phyloP scores from a whole-genome alignment of 2,329 filamentous ascomycete genomes.

The Alternaria postmessia region DNA sequence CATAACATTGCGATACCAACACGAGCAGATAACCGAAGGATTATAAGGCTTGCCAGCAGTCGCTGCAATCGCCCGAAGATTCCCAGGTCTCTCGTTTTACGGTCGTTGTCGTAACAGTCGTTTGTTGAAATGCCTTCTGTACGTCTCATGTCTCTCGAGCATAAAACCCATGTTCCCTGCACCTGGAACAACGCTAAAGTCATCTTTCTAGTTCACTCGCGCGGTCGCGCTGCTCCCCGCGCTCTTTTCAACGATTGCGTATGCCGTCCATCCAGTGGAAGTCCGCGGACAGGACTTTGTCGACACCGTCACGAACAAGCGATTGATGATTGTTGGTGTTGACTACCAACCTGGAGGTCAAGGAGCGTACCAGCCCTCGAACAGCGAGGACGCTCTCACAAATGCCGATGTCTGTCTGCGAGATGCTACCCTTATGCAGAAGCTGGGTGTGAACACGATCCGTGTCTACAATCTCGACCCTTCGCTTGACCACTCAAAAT shows the following conservation, averaged over 20 bases:
- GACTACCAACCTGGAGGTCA: constrained; percentile 69
- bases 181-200: constrained; percentile 15
- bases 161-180: constrained; percentile 9
- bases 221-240: constrained; percentile 37
- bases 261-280: constrained; percentile 64
- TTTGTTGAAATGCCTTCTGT: constrained; percentile 19
- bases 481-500: constrained; percentile 66
- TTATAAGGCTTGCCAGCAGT: constrained; percentile 9
- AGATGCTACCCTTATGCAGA: constrained; percentile 70
- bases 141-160: neutral
- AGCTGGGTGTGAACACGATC: constrained; percentile 69
- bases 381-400: constrained; percentile 63
- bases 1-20: constrained; percentile 15
- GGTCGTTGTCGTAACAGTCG: constrained; percentile 7
- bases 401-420: constrained; percentile 66
- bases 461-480: constrained; percentile 71
- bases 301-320: constrained; percentile 64
- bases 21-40: neutral
- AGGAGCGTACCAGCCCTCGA: constrained; percentile 62
- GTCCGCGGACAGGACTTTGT: constrained; percentile 69
- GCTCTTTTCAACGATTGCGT: constrained; percentile 54
- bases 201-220: constrained; percentile 34
- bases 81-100: constrained; percentile 6
- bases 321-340: constrained; percentile 69
- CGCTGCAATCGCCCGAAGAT: neutral